Conservation (phyloP, 1,284 basidiomycete species). For the Schizophyllum amplum region DNA sequence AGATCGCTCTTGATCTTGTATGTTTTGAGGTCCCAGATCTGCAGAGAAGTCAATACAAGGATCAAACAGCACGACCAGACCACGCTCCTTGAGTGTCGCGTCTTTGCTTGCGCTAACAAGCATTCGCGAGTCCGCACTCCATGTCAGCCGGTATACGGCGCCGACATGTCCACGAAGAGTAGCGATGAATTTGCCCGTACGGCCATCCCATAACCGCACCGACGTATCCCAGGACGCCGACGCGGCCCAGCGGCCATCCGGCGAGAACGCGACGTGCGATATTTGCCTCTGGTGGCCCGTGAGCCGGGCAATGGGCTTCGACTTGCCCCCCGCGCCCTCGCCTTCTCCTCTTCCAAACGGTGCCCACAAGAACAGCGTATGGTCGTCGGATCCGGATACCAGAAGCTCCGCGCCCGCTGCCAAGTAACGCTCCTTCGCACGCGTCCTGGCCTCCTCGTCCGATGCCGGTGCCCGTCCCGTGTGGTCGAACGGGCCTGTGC, state of each 20-base stretch:
- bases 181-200: slow-evolving; percentile 89
- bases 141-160: slow-evolving; percentile 89
- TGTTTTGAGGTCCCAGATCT: slow-evolving; percentile 95
- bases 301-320: slow-evolving; percentile 80
- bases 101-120: slow-evolving; percentile 94
- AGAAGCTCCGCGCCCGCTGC: slow-evolving; percentile 72
- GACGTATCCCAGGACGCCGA: slow-evolving; percentile 90
- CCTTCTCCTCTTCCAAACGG: slow-evolving; percentile 32
- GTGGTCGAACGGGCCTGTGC: slow-evolving; percentile 94
- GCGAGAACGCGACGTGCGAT: slow-evolving; percentile 92
- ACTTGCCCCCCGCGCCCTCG: neutral
- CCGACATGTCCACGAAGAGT: slow-evolving; percentile 91
- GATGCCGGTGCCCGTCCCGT: slow-evolving; percentile 66
- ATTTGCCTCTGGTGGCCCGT: slow-evolving; percentile 96
- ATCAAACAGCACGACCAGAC: neutral
- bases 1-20: slow-evolving; percentile 92
- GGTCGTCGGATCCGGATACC: slow-evolving; percentile 92
- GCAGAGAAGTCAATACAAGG: slow-evolving; percentile 1
- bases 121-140: slow-evolving; percentile 91
- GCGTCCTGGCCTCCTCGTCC: slow-evolving; percentile 71
- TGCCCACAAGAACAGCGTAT: slow-evolving; percentile 92
- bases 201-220: slow-evolving; percentile 91
- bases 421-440: slow-evolving; percentile 72
- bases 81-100: slow-evolving; percentile 82
- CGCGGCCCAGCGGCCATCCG: slow-evolving; percentile 88